These are phyloP conservation scores for Aquilaria agallochum DNA, from an alignment of 441 rosid species.

Conservation along the genomic window DNA sequence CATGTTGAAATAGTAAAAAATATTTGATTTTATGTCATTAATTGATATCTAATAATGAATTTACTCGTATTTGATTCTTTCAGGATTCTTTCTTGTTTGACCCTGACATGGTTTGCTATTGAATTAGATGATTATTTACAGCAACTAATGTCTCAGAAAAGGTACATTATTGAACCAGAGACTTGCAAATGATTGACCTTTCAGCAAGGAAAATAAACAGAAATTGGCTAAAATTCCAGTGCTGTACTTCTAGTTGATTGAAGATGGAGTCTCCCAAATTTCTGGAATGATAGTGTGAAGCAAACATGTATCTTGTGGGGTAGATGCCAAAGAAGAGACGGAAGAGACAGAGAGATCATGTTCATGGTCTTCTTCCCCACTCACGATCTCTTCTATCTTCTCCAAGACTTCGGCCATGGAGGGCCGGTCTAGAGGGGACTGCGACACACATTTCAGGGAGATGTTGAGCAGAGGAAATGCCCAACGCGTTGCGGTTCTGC, in stretches of 20 bases:
- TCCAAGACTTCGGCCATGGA: constrained; percentile 34
- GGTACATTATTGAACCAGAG: constrained; percentile 10
- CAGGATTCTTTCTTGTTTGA: no score
- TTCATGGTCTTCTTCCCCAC: constrained; percentile 16
- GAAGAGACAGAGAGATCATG: constrained; percentile 31
- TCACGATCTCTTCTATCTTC: constrained; percentile 38
- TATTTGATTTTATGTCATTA: no score
- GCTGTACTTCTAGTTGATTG: constrained; percentile 28
- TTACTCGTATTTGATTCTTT: no score
- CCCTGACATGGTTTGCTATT: no score
- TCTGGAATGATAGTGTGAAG: constrained; percentile 49
- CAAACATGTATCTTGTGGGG: constrained; percentile 31
- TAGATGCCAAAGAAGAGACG: constrained; percentile 25
- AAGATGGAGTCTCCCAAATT: constrained; percentile 52
- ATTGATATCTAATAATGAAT: no score
- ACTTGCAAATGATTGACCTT: constrained; percentile 3
- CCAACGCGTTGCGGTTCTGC: constrained; percentile 30
- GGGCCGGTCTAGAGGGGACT: constrained; percentile 38
- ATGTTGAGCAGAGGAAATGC: constrained; percentile 55
- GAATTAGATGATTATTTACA: no score
- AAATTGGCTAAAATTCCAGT: neutral
- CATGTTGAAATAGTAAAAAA: no score
- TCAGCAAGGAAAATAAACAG: neutral
- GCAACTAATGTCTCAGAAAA: neutral
- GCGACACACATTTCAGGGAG: constrained; percentile 43